Conservation (phyloP, 805 yeast species). For the Zygosaccharomyces rouxii region DNA sequence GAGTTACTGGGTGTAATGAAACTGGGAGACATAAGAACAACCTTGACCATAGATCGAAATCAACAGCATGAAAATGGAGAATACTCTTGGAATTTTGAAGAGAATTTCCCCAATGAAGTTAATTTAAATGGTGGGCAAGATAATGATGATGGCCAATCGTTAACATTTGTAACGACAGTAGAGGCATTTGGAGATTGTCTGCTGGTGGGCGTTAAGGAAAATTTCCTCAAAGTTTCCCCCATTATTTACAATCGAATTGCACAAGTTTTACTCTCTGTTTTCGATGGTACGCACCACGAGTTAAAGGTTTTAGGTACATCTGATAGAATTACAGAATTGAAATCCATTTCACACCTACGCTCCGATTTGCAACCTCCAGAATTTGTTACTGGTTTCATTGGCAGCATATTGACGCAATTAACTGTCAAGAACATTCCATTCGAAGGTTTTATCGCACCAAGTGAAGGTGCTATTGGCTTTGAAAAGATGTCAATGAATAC, state of each 20-base stretch:
- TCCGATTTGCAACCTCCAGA: constrained; percentile 52
- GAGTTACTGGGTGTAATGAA: constrained; percentile 9
- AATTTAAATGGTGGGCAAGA: constrained; percentile 16
- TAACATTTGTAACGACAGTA: constrained; percentile 21
- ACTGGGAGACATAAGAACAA: constrained; percentile 19
- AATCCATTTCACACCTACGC: constrained; percentile 26
- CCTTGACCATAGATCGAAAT: constrained; percentile 8
- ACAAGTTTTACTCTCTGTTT: constrained; percentile 27
- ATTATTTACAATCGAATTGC: constrained; percentile 34
- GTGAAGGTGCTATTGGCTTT: constrained; percentile 61
- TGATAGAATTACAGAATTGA: constrained; percentile 26
- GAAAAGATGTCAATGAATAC: constrained; percentile 43
- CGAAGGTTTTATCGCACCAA: constrained; percentile 35
- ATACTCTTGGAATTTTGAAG: constrained; percentile 25
- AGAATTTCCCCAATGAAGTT: constrained; percentile 28
- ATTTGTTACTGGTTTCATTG: constrained; percentile 54
- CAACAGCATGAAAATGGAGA: constrained; percentile 2
- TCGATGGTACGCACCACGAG: constrained; percentile 13
- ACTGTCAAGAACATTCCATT: constrained; percentile 13
- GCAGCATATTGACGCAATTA: constrained; percentile 38
- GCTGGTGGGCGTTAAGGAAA: constrained; percentile 28
- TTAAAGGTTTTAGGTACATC: constrained; percentile 27
- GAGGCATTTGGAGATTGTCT: constrained; percentile 17
- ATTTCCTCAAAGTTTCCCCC: constrained; percentile 34
- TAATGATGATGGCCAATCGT: constrained; percentile 5